Conservation (phyloP, 2,329 filamentous ascomycete species). For the Ceratocystis alfenasii region DNA sequence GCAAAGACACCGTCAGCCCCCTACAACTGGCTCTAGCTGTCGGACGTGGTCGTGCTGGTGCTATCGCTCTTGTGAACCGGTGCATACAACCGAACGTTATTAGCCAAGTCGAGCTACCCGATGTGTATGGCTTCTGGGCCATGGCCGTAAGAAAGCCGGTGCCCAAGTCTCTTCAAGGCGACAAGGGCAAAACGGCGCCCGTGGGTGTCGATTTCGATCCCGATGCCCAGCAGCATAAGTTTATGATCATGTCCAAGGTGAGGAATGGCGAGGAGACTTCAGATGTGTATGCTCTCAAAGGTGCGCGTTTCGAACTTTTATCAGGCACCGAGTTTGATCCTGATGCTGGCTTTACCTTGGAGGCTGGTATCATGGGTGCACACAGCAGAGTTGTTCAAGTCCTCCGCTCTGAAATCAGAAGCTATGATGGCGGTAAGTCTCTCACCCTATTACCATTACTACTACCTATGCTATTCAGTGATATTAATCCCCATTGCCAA, state of each 20-base stretch:
- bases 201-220: slow-evolving; percentile 40
- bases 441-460: slow-evolving; percentile 24
- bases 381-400: slow-evolving; percentile 78
- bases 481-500: slow-evolving; percentile 22
- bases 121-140: slow-evolving; percentile 70
- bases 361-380: slow-evolving; percentile 71
- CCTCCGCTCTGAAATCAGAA: slow-evolving; percentile 72
- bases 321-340: slow-evolving; percentile 83
- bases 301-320: slow-evolving; percentile 60
- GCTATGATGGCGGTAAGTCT: slow-evolving; percentile 72
- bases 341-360: slow-evolving; percentile 73
- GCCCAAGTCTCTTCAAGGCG: slow-evolving; percentile 42
- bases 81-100: slow-evolving; percentile 63
- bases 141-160: slow-evolving; percentile 56
- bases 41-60: slow-evolving; percentile 54
- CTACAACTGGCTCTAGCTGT: slow-evolving; percentile 49
- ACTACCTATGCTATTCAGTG: background rate
- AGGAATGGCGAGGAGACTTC: slow-evolving; percentile 63
- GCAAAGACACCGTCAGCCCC: slow-evolving; percentile 20
- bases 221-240: slow-evolving; percentile 58
- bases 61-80: slow-evolving; percentile 64
- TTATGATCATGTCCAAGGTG: slow-evolving; percentile 70
- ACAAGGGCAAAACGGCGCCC: slow-evolving; percentile 39
- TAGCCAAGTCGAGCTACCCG: slow-evolving; percentile 58
- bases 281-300: slow-evolving; percentile 64